phyloP scores from a whole-genome alignment of 2,329 filamentous ascomycete species.

The Colletotrichum musae region DNA sequence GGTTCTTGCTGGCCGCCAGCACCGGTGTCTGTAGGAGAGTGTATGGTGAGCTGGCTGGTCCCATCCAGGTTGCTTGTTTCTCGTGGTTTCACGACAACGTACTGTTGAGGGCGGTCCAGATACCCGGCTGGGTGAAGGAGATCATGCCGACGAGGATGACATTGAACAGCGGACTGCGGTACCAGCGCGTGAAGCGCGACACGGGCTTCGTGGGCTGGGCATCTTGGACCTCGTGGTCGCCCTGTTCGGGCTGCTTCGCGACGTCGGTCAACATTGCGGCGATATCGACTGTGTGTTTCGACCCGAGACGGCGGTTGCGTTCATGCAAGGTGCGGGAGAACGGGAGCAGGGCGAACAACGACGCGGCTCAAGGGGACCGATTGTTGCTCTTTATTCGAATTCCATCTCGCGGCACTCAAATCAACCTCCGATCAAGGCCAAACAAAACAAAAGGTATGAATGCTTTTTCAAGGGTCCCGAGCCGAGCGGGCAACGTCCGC shows the following conservation, averaged over 20 bases:
- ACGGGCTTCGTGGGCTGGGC: constrained; percentile 43
- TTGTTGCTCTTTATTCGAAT: too few relatives aligned
- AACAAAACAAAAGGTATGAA: neutral
- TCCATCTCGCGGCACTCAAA: neutral
- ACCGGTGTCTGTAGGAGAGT: constrained; percentile 54
- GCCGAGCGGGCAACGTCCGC: constrained; percentile 19
- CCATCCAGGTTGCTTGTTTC: too few relatives aligned
- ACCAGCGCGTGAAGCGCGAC: constrained; percentile 52
- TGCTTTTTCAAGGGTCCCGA: neutral
- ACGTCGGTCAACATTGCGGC: constrained; percentile 32
- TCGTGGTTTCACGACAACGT: constrained; percentile 4
- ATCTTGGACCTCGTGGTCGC: constrained; percentile 27
- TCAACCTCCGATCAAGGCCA: neutral
- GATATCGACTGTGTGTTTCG: neutral
- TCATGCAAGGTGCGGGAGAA: constrained; percentile 26
- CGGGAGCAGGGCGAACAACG: too few relatives aligned
- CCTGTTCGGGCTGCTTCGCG: constrained; percentile 30
- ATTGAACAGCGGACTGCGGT: constrained; percentile 62
- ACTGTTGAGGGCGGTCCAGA: constrained; percentile 63
- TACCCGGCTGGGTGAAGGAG: constrained; percentile 61
- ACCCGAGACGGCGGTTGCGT: constrained; percentile 12
- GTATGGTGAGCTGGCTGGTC: too few relatives aligned
- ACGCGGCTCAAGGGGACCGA: too few relatives aligned
- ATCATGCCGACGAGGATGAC: constrained; percentile 60
- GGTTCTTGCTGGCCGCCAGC: constrained; percentile 77